Percentiles rank a stretch among this genome's conserved stretches.
Conservation (phyloP, 805 yeast genomes). For the Pichia paraexigua region DNA sequence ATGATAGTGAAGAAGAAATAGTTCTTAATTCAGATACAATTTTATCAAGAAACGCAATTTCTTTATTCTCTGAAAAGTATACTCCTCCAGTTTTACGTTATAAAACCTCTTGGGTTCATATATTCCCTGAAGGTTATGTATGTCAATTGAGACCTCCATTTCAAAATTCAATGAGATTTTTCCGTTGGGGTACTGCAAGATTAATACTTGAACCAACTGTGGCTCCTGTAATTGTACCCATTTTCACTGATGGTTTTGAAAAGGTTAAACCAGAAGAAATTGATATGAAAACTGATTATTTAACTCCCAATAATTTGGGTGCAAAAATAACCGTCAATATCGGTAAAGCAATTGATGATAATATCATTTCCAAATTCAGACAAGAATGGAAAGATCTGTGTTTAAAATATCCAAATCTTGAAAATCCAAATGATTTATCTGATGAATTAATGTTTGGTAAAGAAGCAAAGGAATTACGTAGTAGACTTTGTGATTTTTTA, state of each 20-base stretch:
- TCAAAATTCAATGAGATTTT: constrained; percentile 83
- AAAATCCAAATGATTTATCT: constrained; percentile 50
- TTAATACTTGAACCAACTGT: constrained; percentile 72
- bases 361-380: constrained; percentile 51
- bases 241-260: constrained; percentile 81
- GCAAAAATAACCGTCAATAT: constrained; percentile 59
- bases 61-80: constrained; percentile 28
- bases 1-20: not conserved
- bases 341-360: constrained; percentile 64
- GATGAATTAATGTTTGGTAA: constrained; percentile 54
- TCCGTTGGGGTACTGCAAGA: constrained; percentile 92
- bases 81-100: constrained; percentile 51
- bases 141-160: constrained; percentile 76
- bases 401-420: constrained; percentile 41
- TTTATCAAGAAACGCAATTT: constrained; percentile 10
- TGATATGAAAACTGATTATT: constrained; percentile 38
- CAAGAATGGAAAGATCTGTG: constrained; percentile 62
- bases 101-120: constrained; percentile 83
- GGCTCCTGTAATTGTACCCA: constrained; percentile 83
- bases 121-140: constrained; percentile 93
- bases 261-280: constrained; percentile 74
- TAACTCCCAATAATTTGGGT: constrained; percentile 51
- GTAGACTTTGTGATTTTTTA: constrained; percentile 59
- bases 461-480: constrained; percentile 59
- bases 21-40: not conserved